phyloP scores from a whole-genome alignment of 179 eudicot species.

The Sideroxylon spinosum region DNA sequence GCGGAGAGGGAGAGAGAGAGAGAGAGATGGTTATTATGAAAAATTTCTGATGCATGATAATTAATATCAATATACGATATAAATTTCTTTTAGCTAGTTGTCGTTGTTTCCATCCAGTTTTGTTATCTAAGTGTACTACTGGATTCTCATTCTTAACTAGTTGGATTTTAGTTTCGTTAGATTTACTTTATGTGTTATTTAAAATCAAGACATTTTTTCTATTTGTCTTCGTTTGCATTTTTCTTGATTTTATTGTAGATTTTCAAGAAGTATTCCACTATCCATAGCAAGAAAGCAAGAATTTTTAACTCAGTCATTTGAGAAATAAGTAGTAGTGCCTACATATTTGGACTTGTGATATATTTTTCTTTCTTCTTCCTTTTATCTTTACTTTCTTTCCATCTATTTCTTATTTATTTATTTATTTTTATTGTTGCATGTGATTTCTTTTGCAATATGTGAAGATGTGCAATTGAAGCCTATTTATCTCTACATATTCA shows the following conservation, averaged over 20 bases:
- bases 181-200: not conserved
- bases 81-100: no score
- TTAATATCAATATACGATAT: not conserved
- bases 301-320: not conserved
- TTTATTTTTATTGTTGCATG: no score
- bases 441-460: no score
- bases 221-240: not conserved
- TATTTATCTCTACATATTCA: no score
- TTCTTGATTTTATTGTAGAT: not conserved
- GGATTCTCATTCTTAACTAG: not conserved
- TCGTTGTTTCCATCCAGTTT: not conserved
- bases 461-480: no score
- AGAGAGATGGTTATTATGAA: not conserved
- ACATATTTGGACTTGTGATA: not conserved
- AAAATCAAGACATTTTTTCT: not conserved
- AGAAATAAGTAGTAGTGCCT: not conserved
- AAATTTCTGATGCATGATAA: not conserved
- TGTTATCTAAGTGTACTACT: not conserved
- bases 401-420: no score
- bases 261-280: not conserved
- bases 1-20: no score
- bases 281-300: not conserved
- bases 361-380: no score
- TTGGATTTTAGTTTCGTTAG: not conserved
- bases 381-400: no score